Evolutionary conservation across 371 early-diverging fungal genomes (phyloP).

Genomic region (Rhizopus sp.): DNA sequence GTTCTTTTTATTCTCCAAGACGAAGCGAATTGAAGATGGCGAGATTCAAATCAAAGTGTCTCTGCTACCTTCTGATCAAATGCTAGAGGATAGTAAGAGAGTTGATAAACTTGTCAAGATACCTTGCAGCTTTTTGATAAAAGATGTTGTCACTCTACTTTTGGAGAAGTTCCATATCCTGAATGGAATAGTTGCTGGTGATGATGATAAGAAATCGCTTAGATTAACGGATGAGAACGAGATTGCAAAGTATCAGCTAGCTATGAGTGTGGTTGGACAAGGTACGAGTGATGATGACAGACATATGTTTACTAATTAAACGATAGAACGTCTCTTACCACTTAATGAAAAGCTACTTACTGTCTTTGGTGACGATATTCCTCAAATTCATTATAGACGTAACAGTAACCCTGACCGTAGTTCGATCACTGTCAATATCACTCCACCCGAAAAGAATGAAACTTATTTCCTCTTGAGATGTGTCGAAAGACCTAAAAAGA

Average conservation of each 20-base stretch:
- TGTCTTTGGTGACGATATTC: conserved; percentile 41
- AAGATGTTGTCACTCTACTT: conserved; percentile 37
- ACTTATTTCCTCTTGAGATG: conserved; percentile 42
- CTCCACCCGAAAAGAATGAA: conserved; percentile 42
- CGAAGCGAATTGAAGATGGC: conserved; percentile 36
- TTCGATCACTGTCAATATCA: conserved; percentile 43
- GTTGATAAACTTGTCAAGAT: conserved; percentile 45
- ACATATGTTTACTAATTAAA: conserved; percentile 4
- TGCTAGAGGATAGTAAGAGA: conserved; percentile 26
- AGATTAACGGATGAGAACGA: conserved; percentile 31
- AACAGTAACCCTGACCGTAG: conserved; percentile 45
- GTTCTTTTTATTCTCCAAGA: conserved; percentile 43
- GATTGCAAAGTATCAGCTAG: conserved; percentile 32
- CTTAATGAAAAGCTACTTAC: conserved; percentile 28
- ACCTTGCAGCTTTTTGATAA: conserved; percentile 30
- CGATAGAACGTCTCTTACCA: conserved; percentile 22
- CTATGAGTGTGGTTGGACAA: conserved; percentile 26
- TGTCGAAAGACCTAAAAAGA: conserved; percentile 5
- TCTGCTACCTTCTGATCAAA: conserved; percentile 25
- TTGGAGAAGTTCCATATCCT: conserved; percentile 53
- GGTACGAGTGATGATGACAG: conserved; percentile 26
- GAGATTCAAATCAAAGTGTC: conserved; percentile 47
- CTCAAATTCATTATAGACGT: conserved; percentile 37
- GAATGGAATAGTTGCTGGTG: conserved; percentile 48
- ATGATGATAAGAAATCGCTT: conserved; percentile 23